Evolutionary conservation across 2,329 filamentous ascomycete genomes (phyloP), one percentile per base, ranked within the genome.

Genomic region (Paecilomyces dactylethromorphus): DNA sequence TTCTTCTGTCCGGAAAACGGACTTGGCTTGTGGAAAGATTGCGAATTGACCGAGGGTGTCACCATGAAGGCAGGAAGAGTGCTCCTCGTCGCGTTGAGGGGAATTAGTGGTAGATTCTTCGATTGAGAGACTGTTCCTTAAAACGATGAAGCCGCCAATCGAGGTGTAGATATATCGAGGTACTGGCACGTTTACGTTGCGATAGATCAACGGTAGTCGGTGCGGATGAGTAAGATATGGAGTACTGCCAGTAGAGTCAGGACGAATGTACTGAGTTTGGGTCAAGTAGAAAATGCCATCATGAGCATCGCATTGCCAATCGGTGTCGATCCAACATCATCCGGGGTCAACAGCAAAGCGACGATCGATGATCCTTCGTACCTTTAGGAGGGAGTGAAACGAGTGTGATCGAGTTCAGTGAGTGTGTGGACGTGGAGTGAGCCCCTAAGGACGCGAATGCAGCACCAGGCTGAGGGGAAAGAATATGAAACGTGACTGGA

Each of bases 401-500:
- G 60, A 62, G 57, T 58, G 63, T 60, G 57, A 59, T 58, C 50
- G 55, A 55, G 54, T 31, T 53, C 32, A 31, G 22, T 21, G 53
- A 59, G 57, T 33, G 56, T 62, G 18, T 35, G 58, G 58, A 63
- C 60, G 56, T 55, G 55, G 59, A 32, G 53, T 35, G 52, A 60
- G 65, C 62, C 64, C 66, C 60, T 59, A 60, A 62, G 59, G 60
- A 62, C 58, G 52, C 53, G 58, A 60, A 62, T 56, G 63, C 64
- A 69, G 67, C 67, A 64, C 67, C 67, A 67, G 65, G 64, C 63
- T 64, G 61, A 61, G 65, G 60, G 61, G 60, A 61, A 61, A 53
- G 63, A 57, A 57, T 57, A 58, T 65, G 65, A 63, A 63, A 63
- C 59, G 61, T 63, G 58, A 61, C 60, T 59, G 63, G 57, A 53